A percentile compares a stretch with the other conserved stretches of the same genome.
Conservation (phyloP, 2,329 filamentous ascomycete genomes). For the Trichoderma atroviride region DNA sequence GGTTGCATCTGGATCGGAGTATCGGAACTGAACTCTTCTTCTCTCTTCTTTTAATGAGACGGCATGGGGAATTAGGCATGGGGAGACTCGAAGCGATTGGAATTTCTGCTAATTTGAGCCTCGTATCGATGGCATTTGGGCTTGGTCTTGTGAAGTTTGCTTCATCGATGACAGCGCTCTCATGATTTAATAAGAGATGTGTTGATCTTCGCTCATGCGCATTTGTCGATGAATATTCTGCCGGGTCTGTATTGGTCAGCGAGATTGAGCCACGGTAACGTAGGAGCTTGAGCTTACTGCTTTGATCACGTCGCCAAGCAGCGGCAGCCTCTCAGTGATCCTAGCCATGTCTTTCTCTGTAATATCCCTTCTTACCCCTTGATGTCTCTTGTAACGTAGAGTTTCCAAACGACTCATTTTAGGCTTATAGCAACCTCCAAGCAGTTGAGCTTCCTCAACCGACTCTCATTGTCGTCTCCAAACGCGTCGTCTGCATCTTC, state of each 20-base stretch:
- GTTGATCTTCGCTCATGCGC: neutral
- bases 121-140: neutral
- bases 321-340: neutral
- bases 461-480: conserved; percentile 41
- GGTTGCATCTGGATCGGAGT: conserved; percentile 24
- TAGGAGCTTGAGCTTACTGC: conserved; percentile 9
- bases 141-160: neutral
- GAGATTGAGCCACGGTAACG: neutral
- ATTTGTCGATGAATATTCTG: neutral
- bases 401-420: conserved; percentile 41
- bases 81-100: conserved; percentile 2
- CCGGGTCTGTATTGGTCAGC: conserved; percentile 5
- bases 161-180: neutral
- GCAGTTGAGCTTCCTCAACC: conserved; percentile 54
- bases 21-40: conserved; percentile 5
- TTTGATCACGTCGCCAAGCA: conserved; percentile 2
- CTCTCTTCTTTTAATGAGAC: neutral
- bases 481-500: conserved; percentile 40
- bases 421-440: conserved; percentile 54
- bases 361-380: neutral
- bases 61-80: conserved; percentile 17
- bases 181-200: neutral
- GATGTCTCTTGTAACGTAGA: neutral
- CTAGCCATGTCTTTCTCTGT: neutral
- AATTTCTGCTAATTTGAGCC: conserved; percentile 3